phyloP scores from a whole-genome alignment of 441 rosid genomes.

The Geranium incanum region DNA sequence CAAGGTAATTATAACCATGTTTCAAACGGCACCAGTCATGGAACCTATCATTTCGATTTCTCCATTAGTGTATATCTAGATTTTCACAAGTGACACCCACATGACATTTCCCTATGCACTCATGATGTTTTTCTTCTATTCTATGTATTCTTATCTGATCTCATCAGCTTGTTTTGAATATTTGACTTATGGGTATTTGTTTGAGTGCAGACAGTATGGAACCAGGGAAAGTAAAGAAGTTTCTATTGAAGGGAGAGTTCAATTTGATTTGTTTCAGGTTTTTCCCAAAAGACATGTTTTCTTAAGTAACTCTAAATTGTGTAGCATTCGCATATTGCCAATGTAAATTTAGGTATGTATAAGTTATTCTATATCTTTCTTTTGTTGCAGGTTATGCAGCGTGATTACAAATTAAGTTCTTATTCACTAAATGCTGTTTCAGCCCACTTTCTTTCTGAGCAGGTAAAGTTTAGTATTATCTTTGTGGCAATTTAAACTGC shows the following conservation, averaged over 20 bases:
- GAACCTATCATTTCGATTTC: slow-evolving; percentile 1
- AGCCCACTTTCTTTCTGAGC: slow-evolving; percentile 95
- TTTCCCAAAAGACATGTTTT: slow-evolving; percentile 16
- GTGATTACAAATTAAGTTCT: slow-evolving; percentile 90
- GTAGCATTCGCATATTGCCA: slow-evolving; percentile 15
- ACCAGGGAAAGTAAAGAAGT: slow-evolving; percentile 95
- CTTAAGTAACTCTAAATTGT: slow-evolving; percentile 17
- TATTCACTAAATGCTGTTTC: slow-evolving; percentile 95
- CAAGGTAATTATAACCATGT: slow-evolving; percentile 45
- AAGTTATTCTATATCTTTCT: slow-evolving; percentile 15
- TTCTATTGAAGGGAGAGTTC: slow-evolving; percentile 89
- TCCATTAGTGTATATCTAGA: not conserved
- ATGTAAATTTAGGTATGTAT: slow-evolving; percentile 11
- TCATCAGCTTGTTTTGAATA: not conserved
- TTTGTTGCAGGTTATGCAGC: slow-evolving; percentile 66
- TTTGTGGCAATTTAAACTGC: not conserved
- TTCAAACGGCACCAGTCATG: not conserved
- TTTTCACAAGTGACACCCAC: not conserved
- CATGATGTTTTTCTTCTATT: not conserved
- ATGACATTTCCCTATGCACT: not conserved
- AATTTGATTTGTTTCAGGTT: slow-evolving; percentile 98
- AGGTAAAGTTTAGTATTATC: slow-evolving; percentile 37
- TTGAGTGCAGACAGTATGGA: slow-evolving; percentile 64
- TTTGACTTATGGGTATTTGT: not conserved
- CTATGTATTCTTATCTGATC: not conserved